A percentile compares a stretch with the other conserved stretches of the same genome.
phyloP scores from a whole-genome alignment of 805 yeast species.

The Candida vaughaniae region DNA sequence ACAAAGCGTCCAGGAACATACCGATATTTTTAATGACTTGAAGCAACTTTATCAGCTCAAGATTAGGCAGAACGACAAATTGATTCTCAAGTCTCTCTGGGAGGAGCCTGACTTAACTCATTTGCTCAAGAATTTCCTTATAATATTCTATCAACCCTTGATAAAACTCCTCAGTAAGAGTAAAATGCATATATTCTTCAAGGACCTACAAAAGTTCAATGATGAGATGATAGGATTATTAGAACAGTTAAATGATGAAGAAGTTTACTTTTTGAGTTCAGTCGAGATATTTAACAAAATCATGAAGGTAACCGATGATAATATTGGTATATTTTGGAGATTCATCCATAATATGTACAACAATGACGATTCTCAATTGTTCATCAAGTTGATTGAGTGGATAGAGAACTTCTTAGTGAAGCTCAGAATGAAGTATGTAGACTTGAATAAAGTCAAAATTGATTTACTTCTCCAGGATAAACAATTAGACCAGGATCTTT shows the following conservation, averaged over 20 bases:
- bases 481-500: conserved; percentile 28
- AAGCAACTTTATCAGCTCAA: conserved; percentile 63
- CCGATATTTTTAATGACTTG: conserved; percentile 34
- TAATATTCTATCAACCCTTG: conserved; percentile 42
- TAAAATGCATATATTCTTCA: conserved; percentile 38
- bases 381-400: conserved; percentile 74
- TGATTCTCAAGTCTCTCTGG: conserved; percentile 74
- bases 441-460: conserved; percentile 27
- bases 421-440: conserved; percentile 57
- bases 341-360: conserved; percentile 80
- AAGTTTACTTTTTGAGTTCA: conserved; percentile 45
- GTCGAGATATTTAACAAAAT: conserved; percentile 67
- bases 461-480: conserved; percentile 21
- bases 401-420: conserved; percentile 62
- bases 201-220: conserved; percentile 36
- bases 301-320: conserved; percentile 63
- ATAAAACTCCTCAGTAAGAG: conserved; percentile 36
- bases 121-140: conserved; percentile 68
- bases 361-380: conserved; percentile 71
- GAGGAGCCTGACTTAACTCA: conserved; percentile 79
- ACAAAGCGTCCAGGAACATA: background rate
- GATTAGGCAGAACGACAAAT: conserved; percentile 73
- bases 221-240: conserved; percentile 66
- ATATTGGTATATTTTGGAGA: conserved; percentile 67
- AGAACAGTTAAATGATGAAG: conserved; percentile 50